Percentiles rank a stretch among this genome's conserved stretches.
phyloP scores from a whole-genome alignment of 129 eudicot genomes.

The Logfia minima region DNA sequence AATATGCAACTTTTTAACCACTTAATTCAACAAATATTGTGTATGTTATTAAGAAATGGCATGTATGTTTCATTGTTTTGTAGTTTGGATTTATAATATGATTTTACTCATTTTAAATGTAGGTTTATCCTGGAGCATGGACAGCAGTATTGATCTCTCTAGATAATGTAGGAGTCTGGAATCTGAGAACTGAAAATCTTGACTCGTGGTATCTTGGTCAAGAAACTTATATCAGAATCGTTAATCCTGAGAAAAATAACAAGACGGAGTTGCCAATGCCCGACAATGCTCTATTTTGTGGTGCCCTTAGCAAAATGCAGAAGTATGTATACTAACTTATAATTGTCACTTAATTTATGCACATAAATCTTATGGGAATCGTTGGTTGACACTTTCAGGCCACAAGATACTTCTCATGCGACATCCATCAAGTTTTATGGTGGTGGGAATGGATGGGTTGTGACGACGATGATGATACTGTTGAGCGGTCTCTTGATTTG shows the following conservation, averaged over 20 bases:
- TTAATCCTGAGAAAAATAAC: conserved; percentile 71
- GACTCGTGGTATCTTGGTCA: conserved; percentile 96
- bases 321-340: conserved; percentile 44
- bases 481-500: conserved; percentile 25
- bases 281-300: conserved; percentile 79
- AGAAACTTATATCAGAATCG: conserved; percentile 79
- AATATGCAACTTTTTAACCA: too few species aligned
- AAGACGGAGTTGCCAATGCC: conserved; percentile 82
- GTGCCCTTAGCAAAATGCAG: conserved; percentile 57
- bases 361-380: not conserved
- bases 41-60: too few species aligned
- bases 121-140: conserved; percentile 97
- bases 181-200: conserved; percentile 82
- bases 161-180: conserved; percentile 91
- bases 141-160: conserved; percentile 80
- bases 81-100: not conserved
- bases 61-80: not conserved
- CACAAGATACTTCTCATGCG: conserved; percentile 54
- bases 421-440: conserved; percentile 35
- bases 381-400: conserved; percentile 41
- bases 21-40: too few species aligned
- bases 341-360: not conserved
- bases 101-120: not conserved
- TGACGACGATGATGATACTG: conserved; percentile 16
- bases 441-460: conserved; percentile 27